Conservation (phyloP, 2,329 filamentous ascomycete genomes). For the Penicillium hesseltinei region DNA sequence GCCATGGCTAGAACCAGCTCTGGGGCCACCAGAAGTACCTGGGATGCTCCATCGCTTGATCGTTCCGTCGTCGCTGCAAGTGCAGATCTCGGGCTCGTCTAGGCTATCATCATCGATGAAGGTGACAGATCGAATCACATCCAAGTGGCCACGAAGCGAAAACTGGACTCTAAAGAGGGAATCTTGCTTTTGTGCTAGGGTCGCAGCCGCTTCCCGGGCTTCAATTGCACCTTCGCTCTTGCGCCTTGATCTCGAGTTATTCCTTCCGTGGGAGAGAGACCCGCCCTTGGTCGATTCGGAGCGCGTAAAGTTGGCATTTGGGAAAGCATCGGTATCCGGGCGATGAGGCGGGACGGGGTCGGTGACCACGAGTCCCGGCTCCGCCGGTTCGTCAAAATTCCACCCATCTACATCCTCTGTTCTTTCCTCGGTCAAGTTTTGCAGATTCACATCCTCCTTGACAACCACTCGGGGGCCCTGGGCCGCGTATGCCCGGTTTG, state of each 20-base stretch:
- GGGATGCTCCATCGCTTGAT: conserved; percentile 98
- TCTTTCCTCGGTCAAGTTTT: conserved; percentile 48
- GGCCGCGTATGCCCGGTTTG: conserved; percentile 59
- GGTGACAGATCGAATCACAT: conserved; percentile 90
- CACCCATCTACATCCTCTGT: conserved; percentile 69
- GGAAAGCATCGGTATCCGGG: conserved; percentile 85
- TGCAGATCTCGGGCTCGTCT: conserved; percentile 91
- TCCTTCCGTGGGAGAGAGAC: conserved; percentile 70
- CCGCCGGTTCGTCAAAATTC: conserved; percentile 83
- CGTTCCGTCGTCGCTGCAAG: conserved; percentile 88
- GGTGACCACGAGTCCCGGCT: conserved; percentile 44
- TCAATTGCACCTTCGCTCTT: conserved; percentile 65
- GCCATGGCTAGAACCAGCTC: conserved; percentile 64
- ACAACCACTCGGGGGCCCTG: conserved; percentile 53
- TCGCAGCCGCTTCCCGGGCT: conserved; percentile 46
- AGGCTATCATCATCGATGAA: conserved; percentile 96
- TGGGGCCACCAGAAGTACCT: conserved; percentile 66
- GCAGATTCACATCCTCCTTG: conserved; percentile 45
- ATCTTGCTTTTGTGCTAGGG: conserved; percentile 57
- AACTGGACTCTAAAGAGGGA: conserved; percentile 89
- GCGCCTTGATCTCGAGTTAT: conserved; percentile 72
- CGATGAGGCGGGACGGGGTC: conserved; percentile 57
- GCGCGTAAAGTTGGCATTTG: conserved; percentile 71
- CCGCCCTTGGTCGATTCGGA: conserved; percentile 71
- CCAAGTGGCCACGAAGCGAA: conserved; percentile 84